Conservation (phyloP, 2,329 filamentous ascomycete species). For the Hypomyces perniciosus region DNA sequence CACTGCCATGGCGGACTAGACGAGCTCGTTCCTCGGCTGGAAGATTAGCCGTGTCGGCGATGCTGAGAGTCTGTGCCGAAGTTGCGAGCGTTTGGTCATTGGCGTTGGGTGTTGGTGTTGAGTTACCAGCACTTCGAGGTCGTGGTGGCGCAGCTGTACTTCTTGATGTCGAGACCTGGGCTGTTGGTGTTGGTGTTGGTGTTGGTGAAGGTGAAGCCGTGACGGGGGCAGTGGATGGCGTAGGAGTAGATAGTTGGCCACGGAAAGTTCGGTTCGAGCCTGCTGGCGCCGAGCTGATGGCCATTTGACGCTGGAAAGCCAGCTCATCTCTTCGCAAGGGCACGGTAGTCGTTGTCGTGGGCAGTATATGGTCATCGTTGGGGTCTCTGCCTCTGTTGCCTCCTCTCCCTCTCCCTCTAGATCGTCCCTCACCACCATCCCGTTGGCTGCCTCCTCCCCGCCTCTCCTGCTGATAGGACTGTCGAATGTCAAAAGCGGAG, state of each 20-base stretch:
- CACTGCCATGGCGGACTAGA: slow-evolving; percentile 70
- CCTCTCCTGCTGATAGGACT: slow-evolving; percentile 61
- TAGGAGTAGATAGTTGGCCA: slow-evolving; percentile 60
- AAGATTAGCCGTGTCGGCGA: slow-evolving; percentile 46
- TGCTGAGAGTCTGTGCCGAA: slow-evolving; percentile 45
- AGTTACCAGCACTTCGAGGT: slow-evolving; percentile 15
- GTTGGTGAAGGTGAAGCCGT: slow-evolving; percentile 18
- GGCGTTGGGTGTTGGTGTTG: slow-evolving; percentile 15
- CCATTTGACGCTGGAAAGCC: slow-evolving; percentile 86
- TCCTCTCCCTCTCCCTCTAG: slow-evolving; percentile 28
- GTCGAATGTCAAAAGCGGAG: slow-evolving; percentile 73
- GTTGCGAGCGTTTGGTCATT: slow-evolving; percentile 20
- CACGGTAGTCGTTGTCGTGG: slow-evolving; percentile 60
- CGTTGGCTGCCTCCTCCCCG: slow-evolving; percentile 32
- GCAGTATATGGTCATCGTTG: slow-evolving; percentile 68
- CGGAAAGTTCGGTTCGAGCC: slow-evolving; percentile 77
- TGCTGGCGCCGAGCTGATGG: slow-evolving; percentile 82
- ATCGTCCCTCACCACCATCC: slow-evolving; percentile 33
- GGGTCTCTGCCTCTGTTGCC: slow-evolving; percentile 69
- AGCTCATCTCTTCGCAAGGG: slow-evolving; percentile 79
- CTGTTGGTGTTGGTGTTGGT: slow-evolving; percentile 15
- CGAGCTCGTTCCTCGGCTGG: slow-evolving; percentile 77
- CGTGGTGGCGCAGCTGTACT: slow-evolving; percentile 1
- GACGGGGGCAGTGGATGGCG: slow-evolving; percentile 17
- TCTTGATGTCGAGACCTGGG: not conserved